Base-by-base conservation (phyloP, 306 rosid species). In the Prunus davidiana region DNA sequence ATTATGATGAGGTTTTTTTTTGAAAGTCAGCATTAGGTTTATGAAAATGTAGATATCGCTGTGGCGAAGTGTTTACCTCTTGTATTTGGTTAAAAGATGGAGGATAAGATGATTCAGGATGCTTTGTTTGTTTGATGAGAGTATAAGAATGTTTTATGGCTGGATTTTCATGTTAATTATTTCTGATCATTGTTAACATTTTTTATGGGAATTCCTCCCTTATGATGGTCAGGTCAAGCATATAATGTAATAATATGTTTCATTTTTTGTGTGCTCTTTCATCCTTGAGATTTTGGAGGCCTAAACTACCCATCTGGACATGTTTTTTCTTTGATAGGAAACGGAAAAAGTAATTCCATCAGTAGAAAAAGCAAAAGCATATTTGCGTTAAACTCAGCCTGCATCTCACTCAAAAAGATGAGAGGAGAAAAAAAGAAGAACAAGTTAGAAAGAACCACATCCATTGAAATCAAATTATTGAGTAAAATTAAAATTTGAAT, bases 41-140 rank as follows among this genome's bases (percentile, higher is more conserved):
- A 73, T 67, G 34, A 60, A 54, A 82, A 55, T 78, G 79, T 86
- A 86, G 84, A 79, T 76, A 80, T 77, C 77, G 78, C 72, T 79
- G 79, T 76, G 81, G 49, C 15, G 72, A 30, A 55, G 73, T 72
- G 30, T 60, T 38, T 14, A 16, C 20, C 30, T 73, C n/a, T 24
- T 61, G 60, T 47, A 38, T 60, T 18, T 52, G 51, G 74, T 16
- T 51, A 18, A 32, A 20, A 58, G 64, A 70, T 25, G 24, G 64
- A 68, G 75, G 75, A 62, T 49, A 69, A 50, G 67, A 78, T 67
- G 67, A 79, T 75, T 49, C 45, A n/a, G 69, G 82, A 74, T 81
- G 32, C 49, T 27, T 73, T 66, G 72, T 82, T 82, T 45, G 61
- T 30, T 81, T 76, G 76, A 71, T 56, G 72, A 45, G 52, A 62